Base-by-base conservation (phyloP, 352 stramenopile genomes). In the Phytophthora hibernalis region DNA sequence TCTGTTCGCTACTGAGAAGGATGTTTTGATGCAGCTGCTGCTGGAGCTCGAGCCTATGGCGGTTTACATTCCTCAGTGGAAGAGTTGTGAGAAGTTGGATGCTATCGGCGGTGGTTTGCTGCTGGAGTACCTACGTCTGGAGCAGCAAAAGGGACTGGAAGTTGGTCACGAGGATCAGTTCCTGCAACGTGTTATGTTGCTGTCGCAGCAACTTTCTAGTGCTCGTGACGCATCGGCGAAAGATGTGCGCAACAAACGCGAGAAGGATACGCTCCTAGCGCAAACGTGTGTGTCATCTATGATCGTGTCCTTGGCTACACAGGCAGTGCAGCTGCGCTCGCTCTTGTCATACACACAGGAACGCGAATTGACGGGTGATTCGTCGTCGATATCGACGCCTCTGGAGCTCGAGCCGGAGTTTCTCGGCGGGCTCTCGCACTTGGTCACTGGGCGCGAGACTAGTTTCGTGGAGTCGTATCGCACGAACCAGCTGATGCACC, bases 111-210 rank as follows among this genome's bases (percentile, higher is more conserved):
- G 85, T 12, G 85, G 85, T 22, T 62, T 92, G 28, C 18, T 90
- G 58, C 64, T 93, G 18, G 85, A 93, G 61, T 93, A 91, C 28
- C 62, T 92, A 20, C 83, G 83, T 38, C 65, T 92, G 49, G 85
- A 93, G 47, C 65, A 75, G 21, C 78, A 89, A 61, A 77, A 88
- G 16, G 82, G 78, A 15, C 63, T 92, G 26, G 70, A 87, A 58
- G 59, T 68, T 31, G 84, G 74, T 10, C 70, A 74, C 7, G 84
- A 92, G 61, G 72, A 80, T 11, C 73, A 85, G 21, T 89, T 88
- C 35, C 60, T 91, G 30, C 70, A 83, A 61, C 84, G 84, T n/a
- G 62, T 90, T 28, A 70, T 87, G 65, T 53, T 77, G 22, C 74
- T 92, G 48, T 83, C 77, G 24, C 72, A 88, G 31, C 74, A 80